A percentile compares a stretch with the other conserved stretches of the same genome.
These are phyloP conservation scores for Clavaria fumosa DNA, from an alignment of 768 basidiomycete genomes.

Conservation along the genomic window DNA sequence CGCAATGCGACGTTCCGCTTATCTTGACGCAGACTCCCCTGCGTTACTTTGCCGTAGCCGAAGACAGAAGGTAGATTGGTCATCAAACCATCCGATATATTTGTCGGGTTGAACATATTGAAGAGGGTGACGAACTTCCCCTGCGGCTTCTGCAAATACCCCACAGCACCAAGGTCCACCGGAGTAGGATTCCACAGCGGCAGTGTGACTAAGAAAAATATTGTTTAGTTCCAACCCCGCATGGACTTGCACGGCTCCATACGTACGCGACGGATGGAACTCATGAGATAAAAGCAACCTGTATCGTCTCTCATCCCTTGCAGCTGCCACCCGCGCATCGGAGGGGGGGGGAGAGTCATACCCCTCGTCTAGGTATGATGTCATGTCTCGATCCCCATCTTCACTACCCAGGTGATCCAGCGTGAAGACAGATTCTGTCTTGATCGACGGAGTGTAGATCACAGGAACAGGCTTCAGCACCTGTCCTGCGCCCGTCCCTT, in stretches of 20 bases:
- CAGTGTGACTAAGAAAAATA: constrained; percentile 30
- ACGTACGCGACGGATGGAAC: constrained; percentile 54
- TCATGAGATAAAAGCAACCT: constrained; percentile 48
- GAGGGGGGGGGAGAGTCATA: constrained; percentile 25
- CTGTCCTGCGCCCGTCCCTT: constrained; percentile 3
- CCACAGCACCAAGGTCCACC: constrained; percentile 56
- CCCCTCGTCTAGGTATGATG: constrained; percentile 17
- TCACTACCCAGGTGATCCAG: constrained; percentile 14
- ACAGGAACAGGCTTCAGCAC: constrained; percentile 26
- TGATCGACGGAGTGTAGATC: constrained; percentile 21
- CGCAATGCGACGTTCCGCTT: constrained; percentile 44
- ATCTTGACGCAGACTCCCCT: constrained; percentile 35
- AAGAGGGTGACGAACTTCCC: constrained; percentile 61
- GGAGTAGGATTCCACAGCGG: constrained; percentile 58
- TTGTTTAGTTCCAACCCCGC: too few species aligned
- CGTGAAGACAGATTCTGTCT: constrained; percentile 17
- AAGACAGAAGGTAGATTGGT: constrained; percentile 40
- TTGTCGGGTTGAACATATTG: constrained; percentile 44
- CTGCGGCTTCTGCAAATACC: constrained; percentile 52
- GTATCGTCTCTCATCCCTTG: constrained; percentile 51
- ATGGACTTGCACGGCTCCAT: too few species aligned
- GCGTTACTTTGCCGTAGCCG: constrained; percentile 45
- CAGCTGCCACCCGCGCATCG: constrained; percentile 25
- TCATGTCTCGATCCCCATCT: constrained; percentile 6
- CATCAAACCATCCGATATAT: constrained; percentile 27